These are phyloP conservation scores for Urostyla sp. DNA, from an alignment of 73 alveolate genomes.

Conservation along the genomic window DNA sequence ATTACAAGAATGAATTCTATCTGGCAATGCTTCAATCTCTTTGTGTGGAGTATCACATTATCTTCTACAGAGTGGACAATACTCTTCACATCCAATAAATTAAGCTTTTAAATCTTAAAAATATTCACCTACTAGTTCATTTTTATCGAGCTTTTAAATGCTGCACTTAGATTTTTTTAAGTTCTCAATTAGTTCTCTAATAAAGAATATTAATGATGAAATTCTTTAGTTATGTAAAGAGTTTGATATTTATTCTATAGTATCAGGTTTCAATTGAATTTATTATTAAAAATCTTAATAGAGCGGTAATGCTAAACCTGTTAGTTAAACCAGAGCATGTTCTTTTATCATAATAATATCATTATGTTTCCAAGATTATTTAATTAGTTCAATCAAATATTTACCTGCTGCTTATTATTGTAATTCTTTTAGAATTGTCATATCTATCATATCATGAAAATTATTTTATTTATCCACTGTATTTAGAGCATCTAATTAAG, in stretches of 20 bases:
- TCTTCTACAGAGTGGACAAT: conserved; percentile 49
- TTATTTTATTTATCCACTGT: no score
- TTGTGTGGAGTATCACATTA: conserved; percentile 35
- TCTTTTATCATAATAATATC: no score
- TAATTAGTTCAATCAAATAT: no score
- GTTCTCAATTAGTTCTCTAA: neutral
- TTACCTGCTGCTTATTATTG: no score
- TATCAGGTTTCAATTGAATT: neutral
- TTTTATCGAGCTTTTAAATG: neutral
- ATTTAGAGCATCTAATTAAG: neutral
- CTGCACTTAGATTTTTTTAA: neutral
- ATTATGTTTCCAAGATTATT: no score
- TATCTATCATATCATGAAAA: no score
- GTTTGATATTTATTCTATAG: neutral
- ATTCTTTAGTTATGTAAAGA: neutral
- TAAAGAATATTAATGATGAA: neutral
- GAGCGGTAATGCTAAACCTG: no score
- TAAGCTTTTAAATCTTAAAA: neutral
- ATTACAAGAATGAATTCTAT: conserved; percentile 24
- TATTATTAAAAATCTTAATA: no score
- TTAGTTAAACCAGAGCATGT: no score
- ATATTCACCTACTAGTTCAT: neutral
- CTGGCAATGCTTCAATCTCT: neutral
- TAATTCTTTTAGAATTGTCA: no score
- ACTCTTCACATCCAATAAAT: conserved; percentile 43